A percentile compares a stretch with the other conserved stretches of the same genome.
These are phyloP conservation scores for Flaveria brownii DNA, from an alignment of 129 eudicot species.

Conservation along the genomic window DNA sequence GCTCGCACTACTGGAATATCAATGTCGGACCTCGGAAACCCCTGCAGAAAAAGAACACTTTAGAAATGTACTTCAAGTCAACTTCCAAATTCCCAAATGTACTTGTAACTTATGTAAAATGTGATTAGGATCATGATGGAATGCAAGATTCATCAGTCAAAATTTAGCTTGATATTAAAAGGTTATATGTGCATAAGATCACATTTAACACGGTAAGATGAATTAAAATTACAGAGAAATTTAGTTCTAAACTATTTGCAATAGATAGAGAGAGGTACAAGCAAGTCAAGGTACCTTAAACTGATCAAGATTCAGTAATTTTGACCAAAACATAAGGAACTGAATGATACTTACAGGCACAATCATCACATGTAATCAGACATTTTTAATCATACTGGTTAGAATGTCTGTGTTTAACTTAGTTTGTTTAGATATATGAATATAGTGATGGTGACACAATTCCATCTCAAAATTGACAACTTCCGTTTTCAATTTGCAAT, in stretches of 20 bases:
- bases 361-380: background rate
- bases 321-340: slow-evolving; percentile 10
- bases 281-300: slow-evolving; percentile 19
- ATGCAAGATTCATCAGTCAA: background rate
- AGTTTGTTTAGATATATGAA: background rate
- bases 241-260: slow-evolving; percentile 9
- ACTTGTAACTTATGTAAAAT: background rate
- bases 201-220: background rate
- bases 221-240: background rate
- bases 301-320: background rate
- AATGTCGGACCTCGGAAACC: slow-evolving; percentile 89
- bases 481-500: background rate
- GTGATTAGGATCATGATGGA: background rate
- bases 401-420: background rate
- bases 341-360: slow-evolving; percentile 1
- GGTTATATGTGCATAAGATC: background rate
- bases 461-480: background rate
- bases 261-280: background rate
- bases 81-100: background rate
- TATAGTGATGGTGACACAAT: slow-evolving; percentile 7
- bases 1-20: slow-evolving; percentile 84
- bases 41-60: slow-evolving; percentile 48
- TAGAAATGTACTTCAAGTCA: slow-evolving; percentile 14
- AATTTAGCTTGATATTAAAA: background rate
- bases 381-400: background rate